Percentiles rank a stretch among this genome's conserved stretches.
Evolutionary conservation across 176 grass and related monocot species (phyloP).

Genomic region (Bolboschoenus planiculmis): DNA sequence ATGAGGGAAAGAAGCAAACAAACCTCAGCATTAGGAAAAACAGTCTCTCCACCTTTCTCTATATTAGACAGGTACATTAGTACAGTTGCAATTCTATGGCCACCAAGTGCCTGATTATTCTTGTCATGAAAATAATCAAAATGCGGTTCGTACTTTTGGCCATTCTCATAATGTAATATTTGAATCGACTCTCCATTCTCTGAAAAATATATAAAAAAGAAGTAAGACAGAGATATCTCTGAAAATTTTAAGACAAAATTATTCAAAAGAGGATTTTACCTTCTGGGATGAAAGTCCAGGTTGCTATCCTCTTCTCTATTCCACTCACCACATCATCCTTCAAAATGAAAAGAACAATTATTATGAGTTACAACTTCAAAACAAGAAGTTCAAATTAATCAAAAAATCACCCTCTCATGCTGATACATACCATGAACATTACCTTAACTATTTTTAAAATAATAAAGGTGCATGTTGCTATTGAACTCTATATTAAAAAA

Average conservation of each 20-base stretch:
- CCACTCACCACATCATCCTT: conserved; percentile 64
- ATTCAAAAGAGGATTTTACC: conserved; percentile 28
- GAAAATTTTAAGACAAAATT: conserved; percentile 10
- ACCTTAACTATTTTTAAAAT: neutral
- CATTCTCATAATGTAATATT: conserved; percentile 75
- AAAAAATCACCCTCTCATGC: neutral
- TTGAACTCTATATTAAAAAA: neutral
- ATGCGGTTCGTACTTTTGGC: conserved; percentile 86
- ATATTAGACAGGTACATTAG: conserved; percentile 84
- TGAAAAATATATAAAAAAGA: conserved; percentile 20
- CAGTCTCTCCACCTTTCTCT: conserved; percentile 78
- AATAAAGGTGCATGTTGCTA: neutral
- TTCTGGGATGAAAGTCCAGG: conserved; percentile 86
- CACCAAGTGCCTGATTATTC: conserved; percentile 75
- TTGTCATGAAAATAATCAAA: conserved; percentile 86
- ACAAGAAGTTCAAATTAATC: neutral
- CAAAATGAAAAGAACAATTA: conserved; percentile 22
- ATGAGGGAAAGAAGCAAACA: conserved; percentile 6
- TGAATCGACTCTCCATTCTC: conserved; percentile 84
- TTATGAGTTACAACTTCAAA: neutral
- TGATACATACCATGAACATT: neutral
- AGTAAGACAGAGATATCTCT: neutral
- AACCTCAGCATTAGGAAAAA: conserved; percentile 86
- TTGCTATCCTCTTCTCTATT: conserved; percentile 74
- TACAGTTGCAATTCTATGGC: conserved; percentile 73